Evolutionary conservation across 2,329 filamentous ascomycete species (phyloP).

Genomic region (Aspergillus novofumigatus): DNA sequence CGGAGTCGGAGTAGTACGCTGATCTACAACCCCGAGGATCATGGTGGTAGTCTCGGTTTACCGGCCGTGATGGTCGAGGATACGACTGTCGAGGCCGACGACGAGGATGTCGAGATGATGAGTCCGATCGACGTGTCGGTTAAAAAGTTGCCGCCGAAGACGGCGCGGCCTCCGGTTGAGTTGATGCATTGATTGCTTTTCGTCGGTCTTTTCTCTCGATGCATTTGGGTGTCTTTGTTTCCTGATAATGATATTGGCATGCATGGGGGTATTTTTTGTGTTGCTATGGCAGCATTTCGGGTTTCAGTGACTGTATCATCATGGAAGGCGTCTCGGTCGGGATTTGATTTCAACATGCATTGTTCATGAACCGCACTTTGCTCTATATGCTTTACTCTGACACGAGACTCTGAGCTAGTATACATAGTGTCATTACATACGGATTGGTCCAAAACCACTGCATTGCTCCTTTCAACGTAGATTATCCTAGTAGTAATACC

Average conservation of each 20-base stretch:
- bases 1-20: slow-evolving; percentile 54
- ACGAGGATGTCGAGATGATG: slow-evolving; percentile 43
- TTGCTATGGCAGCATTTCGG: background rate
- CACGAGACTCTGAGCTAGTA: background rate
- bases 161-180: slow-evolving; percentile 54
- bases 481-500: background rate
- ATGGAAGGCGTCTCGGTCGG: background rate
- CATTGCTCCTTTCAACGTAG: background rate
- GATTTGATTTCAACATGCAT: background rate
- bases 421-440: slow-evolving; percentile 3
- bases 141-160: slow-evolving; percentile 47
- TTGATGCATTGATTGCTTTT: slow-evolving; percentile 44
- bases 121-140: slow-evolving; percentile 41
- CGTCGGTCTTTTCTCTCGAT: background rate
- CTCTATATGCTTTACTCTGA: background rate
- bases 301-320: background rate
- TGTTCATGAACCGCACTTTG: background rate
- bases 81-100: slow-evolving; percentile 46
- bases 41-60: slow-evolving; percentile 56
- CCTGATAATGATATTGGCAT: background rate
- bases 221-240: background rate
- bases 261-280: background rate
- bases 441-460: background rate
- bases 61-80: slow-evolving; percentile 63
- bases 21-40: slow-evolving; percentile 60